Evolutionary conservation across 805 yeast genomes (phyloP), one percentile per base, ranked within the genome.

Genomic region (Teunomyces barrocoloradensis): DNA sequence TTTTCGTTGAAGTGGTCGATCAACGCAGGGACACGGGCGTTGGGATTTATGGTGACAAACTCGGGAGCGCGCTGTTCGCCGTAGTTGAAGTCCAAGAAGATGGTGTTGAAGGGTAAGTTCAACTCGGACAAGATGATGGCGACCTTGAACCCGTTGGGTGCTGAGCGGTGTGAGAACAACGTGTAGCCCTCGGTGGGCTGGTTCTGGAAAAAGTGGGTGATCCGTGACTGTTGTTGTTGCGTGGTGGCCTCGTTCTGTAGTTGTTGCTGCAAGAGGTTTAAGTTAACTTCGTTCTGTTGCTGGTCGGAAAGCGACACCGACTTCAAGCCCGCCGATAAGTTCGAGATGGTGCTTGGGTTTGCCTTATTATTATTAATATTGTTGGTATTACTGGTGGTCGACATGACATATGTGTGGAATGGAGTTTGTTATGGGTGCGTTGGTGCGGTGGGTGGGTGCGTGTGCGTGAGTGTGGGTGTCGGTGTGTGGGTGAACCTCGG

Each of bases 131-230:
- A 73, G 27, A 89, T 85, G 39, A 91, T 89, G 23, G 97, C 96
- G 12, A 92, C 96, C 68, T 94, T 92, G 75, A 89, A 91, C 1
- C 97, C 97, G 66, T 91, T 91, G 23, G 97, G 97, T 1, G 97
- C 97, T 3, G 92, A 85, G 55, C 95, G 58, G 60, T 85, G 82
- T 68, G 96, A 59, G 80, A 87, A 89, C 41, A 91, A 73, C 1
- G 96, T 89, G 65, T 80, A 88, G 1, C 97, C 97, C 53, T 84
- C 86, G 15, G 77, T 66, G 9, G 96, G 96, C 55, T 84, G 86
- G 59, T 84, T 83, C 53, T 79, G 81, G 61, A 89, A 85, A 63
- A 88, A 89, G 52, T 79, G 75, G 25, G 85, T 76, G 44, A 89
- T 79, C 52, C 95, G 71, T 18, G 85, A 73, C 56, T 77, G 75